These are phyloP conservation scores for Colletotrichum eleusines DNA, from an alignment of 2,329 filamentous ascomycete genomes.

Conservation along the genomic window DNA sequence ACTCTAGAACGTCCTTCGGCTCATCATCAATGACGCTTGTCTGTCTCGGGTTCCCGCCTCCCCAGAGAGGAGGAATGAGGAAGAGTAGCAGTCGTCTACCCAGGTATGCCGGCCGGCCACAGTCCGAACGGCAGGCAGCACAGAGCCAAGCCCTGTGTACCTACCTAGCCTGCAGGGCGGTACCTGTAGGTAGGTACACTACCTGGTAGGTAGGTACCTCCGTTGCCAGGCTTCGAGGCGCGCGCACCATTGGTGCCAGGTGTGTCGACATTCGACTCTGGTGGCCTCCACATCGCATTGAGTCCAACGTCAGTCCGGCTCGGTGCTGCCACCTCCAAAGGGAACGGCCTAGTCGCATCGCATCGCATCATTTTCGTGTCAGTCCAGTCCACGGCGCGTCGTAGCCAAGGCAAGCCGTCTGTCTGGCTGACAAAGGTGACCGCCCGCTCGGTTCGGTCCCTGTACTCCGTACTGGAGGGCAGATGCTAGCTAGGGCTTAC, in stretches of 20 bases:
- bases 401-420: not conserved
- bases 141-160: not conserved
- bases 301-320: conserved; percentile 35
- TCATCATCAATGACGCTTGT: conserved; percentile 18
- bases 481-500: conserved; percentile 11
- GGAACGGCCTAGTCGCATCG: conserved; percentile 23
- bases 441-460: not conserved
- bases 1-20: not conserved
- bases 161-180: too few species aligned
- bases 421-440: conserved; percentile 19
- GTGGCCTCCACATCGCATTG: conserved; percentile 36
- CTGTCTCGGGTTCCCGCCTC: conserved; percentile 18
- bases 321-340: conserved; percentile 29
- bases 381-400: conserved; percentile 17
- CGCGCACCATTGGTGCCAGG: conserved; percentile 14
- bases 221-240: not conserved
- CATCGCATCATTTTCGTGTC: too few species aligned
- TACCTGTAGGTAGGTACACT: too few species aligned
- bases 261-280: conserved; percentile 27
- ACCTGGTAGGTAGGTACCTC: too few species aligned
- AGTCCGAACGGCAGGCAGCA: conserved; percentile 32
- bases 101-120: conserved; percentile 36
- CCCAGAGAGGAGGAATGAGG: not conserved
- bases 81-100: conserved; percentile 3
- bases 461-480: not conserved